phyloP scores from a whole-genome alignment of 2,329 filamentous ascomycete species.

The Botrytis deweyae region DNA sequence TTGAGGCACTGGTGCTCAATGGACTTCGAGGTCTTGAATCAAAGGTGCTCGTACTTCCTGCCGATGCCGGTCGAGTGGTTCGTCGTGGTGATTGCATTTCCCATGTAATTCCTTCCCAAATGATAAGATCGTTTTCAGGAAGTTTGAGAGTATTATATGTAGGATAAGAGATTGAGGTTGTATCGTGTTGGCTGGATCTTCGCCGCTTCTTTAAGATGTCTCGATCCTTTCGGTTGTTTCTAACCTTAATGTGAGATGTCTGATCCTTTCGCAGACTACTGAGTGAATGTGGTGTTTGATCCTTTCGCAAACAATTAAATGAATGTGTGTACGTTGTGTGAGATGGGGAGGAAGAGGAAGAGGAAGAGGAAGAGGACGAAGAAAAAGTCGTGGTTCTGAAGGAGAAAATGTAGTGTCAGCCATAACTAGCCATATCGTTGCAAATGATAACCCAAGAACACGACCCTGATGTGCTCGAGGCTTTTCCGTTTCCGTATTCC shows the following conservation, averaged over 20 bases:
- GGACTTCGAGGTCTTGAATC: conserved; percentile 36
- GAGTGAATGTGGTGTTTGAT: conserved; percentile 5
- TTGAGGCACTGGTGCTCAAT: conserved; percentile 33
- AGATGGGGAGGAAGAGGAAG: neutral
- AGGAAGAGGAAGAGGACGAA: neutral
- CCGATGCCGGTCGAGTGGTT: conserved; percentile 26
- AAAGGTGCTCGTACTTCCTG: conserved; percentile 29
- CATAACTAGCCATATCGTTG: neutral
- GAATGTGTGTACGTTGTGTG: neutral
- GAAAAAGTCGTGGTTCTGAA: conserved; percentile 12
- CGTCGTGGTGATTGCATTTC: conserved; percentile 30
- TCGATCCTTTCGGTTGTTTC: conserved; percentile 17
- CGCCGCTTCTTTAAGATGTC: conserved; percentile 5
- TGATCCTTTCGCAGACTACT: conserved; percentile 11
- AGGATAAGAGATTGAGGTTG: conserved; percentile 28
- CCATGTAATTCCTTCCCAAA: conserved; percentile 20
- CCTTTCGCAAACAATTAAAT: conserved; percentile 11
- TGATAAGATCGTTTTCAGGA: conserved; percentile 10
- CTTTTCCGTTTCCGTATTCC: conserved; percentile 4
- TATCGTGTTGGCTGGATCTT: conserved; percentile 23
- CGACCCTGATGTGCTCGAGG: conserved; percentile 2
- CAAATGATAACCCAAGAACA: neutral
- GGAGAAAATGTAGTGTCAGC: conserved; percentile 12
- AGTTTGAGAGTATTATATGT: conserved; percentile 25
- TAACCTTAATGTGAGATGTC: neutral